Base-by-base conservation (phyloP, 345 rosid species). In the Trapa bicornis region DNA sequence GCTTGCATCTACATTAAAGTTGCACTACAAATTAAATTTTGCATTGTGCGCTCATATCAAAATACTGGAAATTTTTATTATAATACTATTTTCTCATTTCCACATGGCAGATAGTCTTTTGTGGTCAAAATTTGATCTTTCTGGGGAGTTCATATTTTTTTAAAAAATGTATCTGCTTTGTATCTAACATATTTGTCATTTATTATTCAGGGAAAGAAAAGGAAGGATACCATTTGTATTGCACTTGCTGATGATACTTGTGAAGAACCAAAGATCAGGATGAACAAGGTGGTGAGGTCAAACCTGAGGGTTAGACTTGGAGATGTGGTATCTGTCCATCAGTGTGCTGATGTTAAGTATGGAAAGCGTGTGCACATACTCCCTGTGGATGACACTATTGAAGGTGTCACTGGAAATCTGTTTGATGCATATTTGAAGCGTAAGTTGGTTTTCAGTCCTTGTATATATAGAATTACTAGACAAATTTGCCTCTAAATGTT, bases 331-430 rank as follows among this genome's bases (percentile, higher is more conserved):
- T 90, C 97, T 41, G 87, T 90, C 63, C 97, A 90, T 72, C 97
- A 88, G 57, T 89, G 96, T 69, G 87, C 92, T 14, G 97, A 87
- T 82, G 96, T 92, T 47, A 92, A 92, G 68, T 89, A 92, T 67
- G 96, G 98, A 32, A 87, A 86, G 79, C 93, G 96, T 71, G 97
- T 92, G 14, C 98, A 92, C 83, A 89, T 92, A 39, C 82, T 92
- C 67, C 98, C 96, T 2, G 74, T 92, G 4, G 98, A 92, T 80
- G 98, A 89, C 75, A 82, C 97, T 1, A 78, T 89, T 67, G 98
- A 92, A 76, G 98, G 96, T 6, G 88, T 92, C 61, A 87, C 96
- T 61, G 96, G 96, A 69, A 92, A 85, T 77, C 89, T 92, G 63
- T 92, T 89, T 63, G 98, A 92, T 75, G 96, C 96, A 16, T 92